Base-by-base conservation (phyloP, 192 early-diverging fungal species). In the Rhizophagus sp. region DNA sequence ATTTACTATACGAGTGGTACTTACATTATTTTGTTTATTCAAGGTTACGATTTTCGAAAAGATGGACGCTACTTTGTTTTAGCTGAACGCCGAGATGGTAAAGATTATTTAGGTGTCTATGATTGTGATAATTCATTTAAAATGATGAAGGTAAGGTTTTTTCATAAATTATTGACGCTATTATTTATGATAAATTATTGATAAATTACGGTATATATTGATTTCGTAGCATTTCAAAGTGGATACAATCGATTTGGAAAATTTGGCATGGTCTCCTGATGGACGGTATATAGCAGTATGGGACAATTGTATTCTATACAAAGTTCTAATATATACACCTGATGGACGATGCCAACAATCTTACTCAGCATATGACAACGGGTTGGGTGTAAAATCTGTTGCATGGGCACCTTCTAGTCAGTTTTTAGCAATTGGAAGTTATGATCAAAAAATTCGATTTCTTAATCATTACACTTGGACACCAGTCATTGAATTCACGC, bases 251-350 rank as follows among this genome's bases (percentile, higher is more conserved):
- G 95, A 97, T 87, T 72, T 92, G 9, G 90, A 92, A 50, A 89
- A 95, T 76, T 81, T 97, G 36, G 83, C 87, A 19, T 96, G 95
- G 94, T 96, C 95, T 34, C 96, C 96, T 0, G 92, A 97, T 81
- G 95, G 95, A 22, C 83, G 87, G 33, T 94, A 86, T 74, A 88
- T 97, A 79, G 91, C 89, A 9, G 89, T 90, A 0, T 95, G 92
- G 92, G 95, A 96, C 57, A 88, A 91, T 24, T 80, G 85, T 11
- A 76, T 93, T 4, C 83, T 93, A 91, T 94, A 93, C 77, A 93
- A 90, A 61, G 57, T 95, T 24, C 77, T 89, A 49, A 85, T 96
- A 8, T 94, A 96, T 85, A 84, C 88, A 62, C 88, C 89, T 17
- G 90, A 94, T 82, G 95, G 95, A 3, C 68, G 87, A 62, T 76